Evolutionary conservation across 2,329 filamentous ascomycete species (phyloP), one percentile per base, ranked within the genome.

Genomic region (Huntiella bhutanensis): DNA sequence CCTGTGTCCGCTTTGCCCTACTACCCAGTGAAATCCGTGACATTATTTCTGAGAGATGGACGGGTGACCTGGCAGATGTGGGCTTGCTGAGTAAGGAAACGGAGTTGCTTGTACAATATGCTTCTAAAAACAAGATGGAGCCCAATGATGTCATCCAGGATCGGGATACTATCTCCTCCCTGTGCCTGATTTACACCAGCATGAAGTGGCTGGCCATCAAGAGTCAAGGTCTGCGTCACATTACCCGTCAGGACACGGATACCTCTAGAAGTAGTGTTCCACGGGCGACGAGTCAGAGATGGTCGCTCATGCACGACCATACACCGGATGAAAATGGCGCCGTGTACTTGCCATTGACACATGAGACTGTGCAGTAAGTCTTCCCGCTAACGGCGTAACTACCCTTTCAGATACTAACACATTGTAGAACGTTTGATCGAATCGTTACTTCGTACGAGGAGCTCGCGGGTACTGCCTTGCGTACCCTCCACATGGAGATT

Each of bases 201-300:
- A 93, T 96, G 85, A 91, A 92, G 67, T 98, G 91, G 91, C 74
- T 98, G 33, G 78, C 82, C 15, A 80, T 80, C 54, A 91, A 88
- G 62, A 77, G 93, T 37, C 66, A 71, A n/a, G 70, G 82, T 48
- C 69, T 98, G 45, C 75, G 91, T 37, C 79, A 88, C 56, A 85
- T 95, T 55, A 88, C 83, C 15, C 69, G 72, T 45, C 76, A 80
- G 51, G 76, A 82, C 40, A 73, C 75, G 34, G 76, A 85, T 59
- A 76, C 75, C 32, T 71, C 76, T 52, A 63, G 69, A 37, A 68
- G 69, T 34, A 68, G 64, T 33, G 54, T 74, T 41, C 62, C 68
- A 11, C 69, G 67, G 51, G 60, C 71, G 54, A 75, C 80, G 49
- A 77, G 72, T 53, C 77, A 82, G 49, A 75, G 86, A 49, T 95